Percentiles rank a stretch among this genome's conserved stretches.
Evolutionary conservation across 1,284 basidiomycete species (phyloP).

Genomic region (Ustilago tritici): DNA sequence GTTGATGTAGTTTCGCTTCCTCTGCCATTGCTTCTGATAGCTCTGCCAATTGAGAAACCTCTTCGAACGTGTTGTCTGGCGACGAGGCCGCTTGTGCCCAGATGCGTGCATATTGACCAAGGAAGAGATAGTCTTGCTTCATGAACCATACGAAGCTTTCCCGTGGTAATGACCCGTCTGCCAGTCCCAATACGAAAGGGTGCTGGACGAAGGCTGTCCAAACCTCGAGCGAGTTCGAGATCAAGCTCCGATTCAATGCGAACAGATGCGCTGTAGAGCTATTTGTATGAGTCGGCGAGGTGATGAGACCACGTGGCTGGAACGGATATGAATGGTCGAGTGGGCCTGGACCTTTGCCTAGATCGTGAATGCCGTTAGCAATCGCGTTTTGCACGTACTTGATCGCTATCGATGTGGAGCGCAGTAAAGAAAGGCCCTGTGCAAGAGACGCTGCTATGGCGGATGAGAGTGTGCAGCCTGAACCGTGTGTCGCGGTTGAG

Average conservation of each 20-base stretch:
- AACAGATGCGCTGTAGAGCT: conserved; percentile 40
- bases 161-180: conserved; percentile 77
- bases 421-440: conserved; percentile 74
- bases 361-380: conserved; percentile 75
- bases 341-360: conserved; percentile 85
- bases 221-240: conserved; percentile 52
- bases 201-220: conserved; percentile 74
- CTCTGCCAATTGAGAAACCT: conserved; percentile 77
- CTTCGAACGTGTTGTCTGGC: conserved; percentile 71
- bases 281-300: conserved; percentile 29
- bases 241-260: conserved; percentile 49
- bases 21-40: conserved; percentile 70
- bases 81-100: conserved; percentile 76
- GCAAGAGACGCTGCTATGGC: conserved; percentile 81
- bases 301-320: conserved; percentile 58
- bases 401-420: conserved; percentile 77
- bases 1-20: conserved; percentile 58
- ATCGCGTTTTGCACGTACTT: conserved; percentile 84
- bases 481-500: conserved; percentile 78
- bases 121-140: conserved; percentile 74
- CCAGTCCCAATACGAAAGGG: conserved; percentile 82
- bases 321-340: conserved; percentile 85
- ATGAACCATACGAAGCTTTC: conserved; percentile 86
- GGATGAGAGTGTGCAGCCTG: conserved; percentile 90
- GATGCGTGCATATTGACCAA: conserved; percentile 72